These are phyloP conservation scores for Picea sitchensis DNA, from an alignment of 75 land plant species.

Conservation along the genomic window DNA sequence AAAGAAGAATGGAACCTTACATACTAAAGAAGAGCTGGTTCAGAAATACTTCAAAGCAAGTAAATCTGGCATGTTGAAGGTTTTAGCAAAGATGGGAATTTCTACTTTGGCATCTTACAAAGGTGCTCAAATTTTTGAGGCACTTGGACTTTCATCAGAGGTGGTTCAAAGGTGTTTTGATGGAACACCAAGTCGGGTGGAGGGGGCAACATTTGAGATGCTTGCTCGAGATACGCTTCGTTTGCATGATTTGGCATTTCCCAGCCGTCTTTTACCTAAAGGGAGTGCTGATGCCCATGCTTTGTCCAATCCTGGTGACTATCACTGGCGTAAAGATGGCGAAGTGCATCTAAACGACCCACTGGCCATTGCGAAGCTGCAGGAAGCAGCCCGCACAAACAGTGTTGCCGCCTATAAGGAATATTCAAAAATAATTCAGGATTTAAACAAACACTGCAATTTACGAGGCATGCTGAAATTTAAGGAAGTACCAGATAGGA, in stretches of 20 bases:
- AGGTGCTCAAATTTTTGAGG: constrained; percentile 99
- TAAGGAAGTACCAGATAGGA: constrained; percentile 45
- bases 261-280: constrained; percentile 61
- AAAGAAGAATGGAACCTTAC: constrained; percentile 64
- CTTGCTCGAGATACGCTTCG: constrained; percentile 79
- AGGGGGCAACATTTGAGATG: constrained; percentile 99
- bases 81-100: constrained; percentile 99
- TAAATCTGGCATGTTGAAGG: constrained; percentile 98
- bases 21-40: constrained; percentile 71
- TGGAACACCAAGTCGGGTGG: constrained; percentile 97
- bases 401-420: constrained; percentile 91
- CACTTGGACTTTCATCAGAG: constrained; percentile 90
- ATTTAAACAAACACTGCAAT: constrained; percentile 79
- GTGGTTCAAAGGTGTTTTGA: constrained; percentile 84
- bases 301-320: constrained; percentile 95
- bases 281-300: constrained; percentile 95
- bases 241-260: constrained; percentile 89
- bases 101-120: constrained; percentile 99
- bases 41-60: constrained; percentile 82
- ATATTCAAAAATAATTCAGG: constrained; percentile 82
- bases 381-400: constrained; percentile 94
- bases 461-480: constrained; percentile 91
- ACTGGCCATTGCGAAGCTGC: constrained; percentile 92
- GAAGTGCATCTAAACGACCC: constrained; percentile 98
- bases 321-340: constrained; percentile 97